A percentile compares a stretch with the other conserved stretches of the same genome.
phyloP scores from a whole-genome alignment of 2,329 filamentous ascomycete genomes.

The Cordyceps javanica region DNA sequence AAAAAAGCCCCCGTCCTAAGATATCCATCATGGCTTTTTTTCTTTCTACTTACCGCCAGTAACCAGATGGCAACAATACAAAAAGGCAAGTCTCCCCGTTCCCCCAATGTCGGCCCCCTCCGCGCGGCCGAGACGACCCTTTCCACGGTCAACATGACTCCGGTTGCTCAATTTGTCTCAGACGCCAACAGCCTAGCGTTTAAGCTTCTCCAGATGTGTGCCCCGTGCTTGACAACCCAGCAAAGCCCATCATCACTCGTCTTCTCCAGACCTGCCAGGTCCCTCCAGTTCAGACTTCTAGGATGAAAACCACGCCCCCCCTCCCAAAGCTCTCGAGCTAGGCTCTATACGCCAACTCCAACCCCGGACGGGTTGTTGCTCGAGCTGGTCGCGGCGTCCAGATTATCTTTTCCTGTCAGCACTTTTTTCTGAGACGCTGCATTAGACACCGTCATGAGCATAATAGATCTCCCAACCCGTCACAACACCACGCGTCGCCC shows the following conservation, averaged over 20 bases:
- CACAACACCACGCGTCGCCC: not conserved
- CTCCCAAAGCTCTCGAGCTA: not conserved
- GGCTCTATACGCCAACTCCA: not conserved
- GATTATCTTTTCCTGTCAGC: conserved; percentile 4
- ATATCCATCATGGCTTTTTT: not conserved
- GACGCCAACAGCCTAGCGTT: conserved; percentile 2
- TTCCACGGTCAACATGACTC: not conserved
- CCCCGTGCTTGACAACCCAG: not conserved
- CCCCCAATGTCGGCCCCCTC: not conserved
- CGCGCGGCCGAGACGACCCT: not conserved
- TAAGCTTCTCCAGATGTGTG: not conserved
- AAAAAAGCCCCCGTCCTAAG: not conserved
- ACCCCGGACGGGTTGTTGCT: not conserved
- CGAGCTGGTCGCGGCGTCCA: not conserved
- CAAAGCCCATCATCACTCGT: not conserved
- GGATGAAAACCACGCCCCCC: not conserved
- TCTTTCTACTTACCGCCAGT: not conserved
- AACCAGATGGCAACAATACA: not conserved
- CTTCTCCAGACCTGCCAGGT: not conserved
- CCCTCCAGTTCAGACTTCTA: not conserved
- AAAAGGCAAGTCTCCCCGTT: not conserved
- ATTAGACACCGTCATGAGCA: conserved; percentile 1
- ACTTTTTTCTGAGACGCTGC: conserved; percentile 3
- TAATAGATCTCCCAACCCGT: conserved; percentile 7
- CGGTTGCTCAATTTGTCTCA: not conserved